Base-by-base conservation (phyloP, 2,329 filamentous ascomycete genomes). In the Epichloe uncinata region DNA sequence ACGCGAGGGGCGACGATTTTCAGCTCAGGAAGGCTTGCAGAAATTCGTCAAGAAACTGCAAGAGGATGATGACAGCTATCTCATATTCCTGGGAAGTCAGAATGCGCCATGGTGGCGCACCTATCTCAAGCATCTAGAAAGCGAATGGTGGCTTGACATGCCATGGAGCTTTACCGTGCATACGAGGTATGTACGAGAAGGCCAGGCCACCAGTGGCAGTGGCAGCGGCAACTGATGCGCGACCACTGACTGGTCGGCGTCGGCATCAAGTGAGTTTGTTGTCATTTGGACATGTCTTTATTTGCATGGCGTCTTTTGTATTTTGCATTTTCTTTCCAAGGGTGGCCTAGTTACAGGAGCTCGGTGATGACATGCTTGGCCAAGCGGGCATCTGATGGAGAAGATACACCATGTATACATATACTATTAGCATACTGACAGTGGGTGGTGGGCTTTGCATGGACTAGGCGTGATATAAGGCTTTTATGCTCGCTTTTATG, bases 81-180 rank as follows among this genome's bases (percentile, higher is more conserved):
- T 60, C 45, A 54, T 61, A 12, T 54, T 62, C 33, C 42, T 61
- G 16, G 60, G 60, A 13, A 56, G 56, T 40, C 54, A 58, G 36
- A 59, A 62, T 30, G 54, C 54, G 42, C 54, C 57, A 54, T 62
- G 60, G 60, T 62, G 58, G 55, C 45, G 52, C 45, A 53, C 52
- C 42, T 54, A 59, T 47, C 48, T 62, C 37, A 54, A 60, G 49
- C 52, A 58, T 30, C 43, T 62, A 16, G 44, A 54, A n/a, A 58
- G 58, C n/a, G n/a, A n/a, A n/a, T n/a, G n/a, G n/a, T n/a, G n/a
- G n/a, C n/a, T n/a, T n/a, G n/a, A n/a, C n/a, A n/a, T n/a, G n/a
- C n/a, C n/a, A n/a, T n/a, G n/a, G n/a, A n/a, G n/a, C n/a, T n/a
- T n/a, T n/a, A n/a, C n/a, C n/a, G n/a, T n/a, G n/a, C n/a, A n/a